Evolutionary conservation across 495 filamentous ascomycete genomes (phyloP).

Genomic region (Aspergillus cristatus): DNA sequence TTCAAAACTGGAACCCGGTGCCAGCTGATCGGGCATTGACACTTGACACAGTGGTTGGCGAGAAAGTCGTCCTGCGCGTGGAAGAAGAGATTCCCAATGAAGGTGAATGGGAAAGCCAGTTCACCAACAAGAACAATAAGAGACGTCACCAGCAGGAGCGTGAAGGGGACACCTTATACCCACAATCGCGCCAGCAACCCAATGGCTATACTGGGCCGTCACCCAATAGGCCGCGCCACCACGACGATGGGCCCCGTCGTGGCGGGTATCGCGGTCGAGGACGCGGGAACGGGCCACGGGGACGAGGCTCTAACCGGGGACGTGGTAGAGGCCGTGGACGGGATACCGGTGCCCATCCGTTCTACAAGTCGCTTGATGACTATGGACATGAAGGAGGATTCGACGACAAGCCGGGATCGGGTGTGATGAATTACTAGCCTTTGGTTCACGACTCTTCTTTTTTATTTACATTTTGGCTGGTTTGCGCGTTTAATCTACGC

Average conservation of each 20-base stretch:
- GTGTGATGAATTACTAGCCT: slow-evolving; percentile 34
- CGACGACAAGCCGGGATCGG: slow-evolving; percentile 19
- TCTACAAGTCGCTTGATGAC: slow-evolving; percentile 34
- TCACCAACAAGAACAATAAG: slow-evolving; percentile 46
- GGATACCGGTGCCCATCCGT: slow-evolving; percentile 25
- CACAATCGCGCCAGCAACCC: slow-evolving; percentile 5
- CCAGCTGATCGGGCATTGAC: slow-evolving; percentile 53
- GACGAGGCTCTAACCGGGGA: slow-evolving; percentile 27
- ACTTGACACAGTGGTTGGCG: slow-evolving; percentile 74
- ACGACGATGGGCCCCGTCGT: slow-evolving; percentile 27
- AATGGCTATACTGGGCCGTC: slow-evolving; percentile 8
- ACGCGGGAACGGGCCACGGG: slow-evolving; percentile 30
- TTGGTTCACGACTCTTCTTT: neutral
- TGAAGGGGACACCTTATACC: slow-evolving; percentile 24
- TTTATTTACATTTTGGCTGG: neutral
- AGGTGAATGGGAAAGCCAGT: slow-evolving; percentile 48
- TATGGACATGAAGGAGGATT: slow-evolving; percentile 27
- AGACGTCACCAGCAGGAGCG: slow-evolving; percentile 25
- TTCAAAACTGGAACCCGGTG: slow-evolving; percentile 76
- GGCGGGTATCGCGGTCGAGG: slow-evolving; percentile 41
- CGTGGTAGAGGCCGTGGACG: slow-evolving; percentile 34
- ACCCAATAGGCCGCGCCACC: slow-evolving; percentile 14
- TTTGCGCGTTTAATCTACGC: neutral
- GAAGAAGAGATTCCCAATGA: slow-evolving; percentile 55
- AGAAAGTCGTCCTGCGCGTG: slow-evolving; percentile 74